Evolutionary conservation across 1,139 yeast genomes (phyloP).

Genomic region (Zygosaccharomyces pseudobailii): DNA sequence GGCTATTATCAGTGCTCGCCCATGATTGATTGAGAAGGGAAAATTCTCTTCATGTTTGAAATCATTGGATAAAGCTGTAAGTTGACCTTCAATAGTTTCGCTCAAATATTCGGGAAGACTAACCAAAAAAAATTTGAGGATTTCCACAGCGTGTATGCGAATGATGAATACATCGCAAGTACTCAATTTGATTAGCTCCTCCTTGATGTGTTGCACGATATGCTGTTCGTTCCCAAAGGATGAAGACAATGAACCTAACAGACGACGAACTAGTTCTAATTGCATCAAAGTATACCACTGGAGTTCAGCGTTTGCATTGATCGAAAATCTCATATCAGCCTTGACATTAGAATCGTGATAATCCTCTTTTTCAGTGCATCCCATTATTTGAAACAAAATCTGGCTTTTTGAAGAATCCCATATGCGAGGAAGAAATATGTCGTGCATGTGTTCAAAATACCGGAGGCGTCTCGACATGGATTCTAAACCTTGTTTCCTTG

Average conservation of each 20-base stretch:
- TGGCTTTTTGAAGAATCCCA: conserved; percentile 26
- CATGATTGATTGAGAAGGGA: conserved; percentile 38
- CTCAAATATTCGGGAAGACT: conserved; percentile 32
- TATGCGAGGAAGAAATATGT: conserved; percentile 23
- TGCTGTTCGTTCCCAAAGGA: conserved; percentile 31
- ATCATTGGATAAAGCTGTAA: conserved; percentile 33
- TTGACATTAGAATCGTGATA: conserved; percentile 17
- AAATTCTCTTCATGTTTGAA: conserved; percentile 35
- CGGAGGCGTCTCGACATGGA: conserved; percentile 21
- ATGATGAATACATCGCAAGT: conserved; percentile 35
- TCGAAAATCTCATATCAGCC: conserved; percentile 4
- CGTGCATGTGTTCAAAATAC: conserved; percentile 24
- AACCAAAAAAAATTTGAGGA: conserved; percentile 35
- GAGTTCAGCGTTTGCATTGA: conserved; percentile 6
- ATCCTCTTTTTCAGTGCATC: conserved; percentile 12
- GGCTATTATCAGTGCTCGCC: conserved; percentile 40
- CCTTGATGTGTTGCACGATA: conserved; percentile 28
- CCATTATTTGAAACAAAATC: conserved; percentile 21
- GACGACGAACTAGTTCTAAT: conserved; percentile 24
- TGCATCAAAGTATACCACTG: conserved; percentile 24
- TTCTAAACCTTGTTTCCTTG: conserved; percentile 16
- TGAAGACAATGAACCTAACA: conserved; percentile 27
- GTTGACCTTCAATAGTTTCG: conserved; percentile 30
- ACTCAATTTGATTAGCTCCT: conserved; percentile 33
- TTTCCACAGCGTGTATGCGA: conserved; percentile 38